These are phyloP conservation scores for Irpex sp. DNA, from an alignment of 1,284 basidiomycete genomes.

Conservation along the genomic window DNA sequence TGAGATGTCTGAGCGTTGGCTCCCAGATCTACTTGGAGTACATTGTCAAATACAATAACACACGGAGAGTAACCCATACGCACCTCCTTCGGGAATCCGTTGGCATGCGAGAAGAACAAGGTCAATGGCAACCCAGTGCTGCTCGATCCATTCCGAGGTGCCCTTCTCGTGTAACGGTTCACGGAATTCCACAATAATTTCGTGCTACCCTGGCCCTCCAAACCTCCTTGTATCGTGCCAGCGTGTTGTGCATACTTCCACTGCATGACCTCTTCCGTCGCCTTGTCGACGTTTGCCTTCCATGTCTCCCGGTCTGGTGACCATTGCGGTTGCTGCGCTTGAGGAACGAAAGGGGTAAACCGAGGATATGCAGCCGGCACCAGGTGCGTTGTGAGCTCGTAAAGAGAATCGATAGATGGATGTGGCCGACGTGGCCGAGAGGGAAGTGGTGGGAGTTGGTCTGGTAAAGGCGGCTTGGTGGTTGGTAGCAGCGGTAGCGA, in stretches of 20 bases:
- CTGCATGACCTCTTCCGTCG: constrained; percentile 16
- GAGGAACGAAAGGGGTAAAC: constrained; percentile 41
- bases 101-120: constrained; percentile 31
- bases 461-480: constrained; percentile 3
- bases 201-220: constrained; percentile 8
- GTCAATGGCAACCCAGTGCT: constrained; percentile 31
- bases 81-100: constrained; percentile 34
- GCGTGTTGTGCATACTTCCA: constrained; percentile 22
- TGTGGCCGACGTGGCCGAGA: constrained; percentile 18
- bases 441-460: constrained; percentile 21
- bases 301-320: constrained; percentile 30
- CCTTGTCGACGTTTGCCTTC: constrained; percentile 21
- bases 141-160: neutral
- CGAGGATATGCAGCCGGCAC: constrained; percentile 72
- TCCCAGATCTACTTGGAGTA: constrained; percentile 30
- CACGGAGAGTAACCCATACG: constrained; percentile 30
- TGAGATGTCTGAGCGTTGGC: constrained; percentile 23
- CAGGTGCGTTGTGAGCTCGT: constrained; percentile 59
- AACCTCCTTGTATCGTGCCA: constrained; percentile 18
- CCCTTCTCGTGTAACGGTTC: constrained; percentile 28
- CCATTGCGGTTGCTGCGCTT: constrained; percentile 28
- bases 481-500: constrained; percentile 11
- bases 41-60: constrained; percentile 33
- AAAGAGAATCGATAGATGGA: constrained; percentile 25
- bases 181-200: constrained; percentile 29